phyloP scores from a whole-genome alignment of 306 rosid genomes.

The Nissolia schottii region DNA sequence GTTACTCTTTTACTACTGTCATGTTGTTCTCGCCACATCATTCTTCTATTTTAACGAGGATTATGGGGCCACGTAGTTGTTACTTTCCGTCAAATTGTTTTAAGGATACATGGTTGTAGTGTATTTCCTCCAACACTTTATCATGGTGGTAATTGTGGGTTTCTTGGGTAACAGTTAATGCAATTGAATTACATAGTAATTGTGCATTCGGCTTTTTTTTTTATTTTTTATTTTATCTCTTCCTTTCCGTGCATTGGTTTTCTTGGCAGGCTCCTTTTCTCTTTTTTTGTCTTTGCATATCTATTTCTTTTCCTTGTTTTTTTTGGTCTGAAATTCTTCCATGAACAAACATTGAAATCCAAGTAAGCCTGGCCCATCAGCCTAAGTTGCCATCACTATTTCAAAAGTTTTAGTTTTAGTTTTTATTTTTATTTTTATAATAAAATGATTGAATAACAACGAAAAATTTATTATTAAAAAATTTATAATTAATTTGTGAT shows the following conservation, averaged over 20 bases:
- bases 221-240: no score
- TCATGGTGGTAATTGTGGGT: conserved; percentile 6
- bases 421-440: no score
- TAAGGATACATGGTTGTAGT: conserved; percentile 26
- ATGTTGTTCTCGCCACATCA: conserved; percentile 21
- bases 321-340: background rate
- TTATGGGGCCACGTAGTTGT: conserved; percentile 19
- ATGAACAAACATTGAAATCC: no score
- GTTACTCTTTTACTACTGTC: background rate
- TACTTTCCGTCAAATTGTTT: conserved; percentile 8
- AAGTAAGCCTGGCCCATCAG: no score
- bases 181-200: background rate
- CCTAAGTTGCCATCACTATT: no score
- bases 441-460: no score
- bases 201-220: background rate
- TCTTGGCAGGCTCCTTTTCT: background rate
- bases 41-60: conserved; percentile 41
- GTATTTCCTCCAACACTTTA: conserved; percentile 16
- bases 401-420: no score
- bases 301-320: no score
- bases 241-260: no score
- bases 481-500: no score
- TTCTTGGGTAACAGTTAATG: conserved; percentile 10
- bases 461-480: no score
- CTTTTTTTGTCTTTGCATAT: background rate